A percentile compares a stretch with the other conserved stretches of the same genome.
Evolutionary conservation across 768 basidiomycete genomes (phyloP).

Genomic region (Pleurotus pulmonarius): DNA sequence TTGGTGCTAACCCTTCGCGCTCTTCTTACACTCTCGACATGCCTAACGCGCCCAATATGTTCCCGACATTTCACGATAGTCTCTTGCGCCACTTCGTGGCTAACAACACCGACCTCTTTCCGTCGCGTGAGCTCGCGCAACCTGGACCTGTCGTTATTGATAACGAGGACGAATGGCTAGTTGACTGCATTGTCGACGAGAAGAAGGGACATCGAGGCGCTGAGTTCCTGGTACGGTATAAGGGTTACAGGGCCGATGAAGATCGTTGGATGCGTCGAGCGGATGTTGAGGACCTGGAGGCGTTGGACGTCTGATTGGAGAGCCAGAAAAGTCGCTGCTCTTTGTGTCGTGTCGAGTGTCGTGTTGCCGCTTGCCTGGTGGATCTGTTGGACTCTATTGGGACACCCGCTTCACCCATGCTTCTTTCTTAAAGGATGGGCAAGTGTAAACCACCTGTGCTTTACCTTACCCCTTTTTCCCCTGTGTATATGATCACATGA

Average conservation of each 20-base stretch:
- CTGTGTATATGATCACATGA: no score
- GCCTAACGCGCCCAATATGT: slow-evolving; percentile 13
- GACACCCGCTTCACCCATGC: no score
- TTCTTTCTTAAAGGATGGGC: background rate
- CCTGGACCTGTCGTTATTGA: slow-evolving; percentile 20
- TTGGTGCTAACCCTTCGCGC: slow-evolving; percentile 10
- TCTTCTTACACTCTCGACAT: slow-evolving; percentile 21
- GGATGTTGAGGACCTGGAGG: slow-evolving; percentile 17
- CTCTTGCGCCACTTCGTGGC: slow-evolving; percentile 17
- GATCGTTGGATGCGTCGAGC: slow-evolving; percentile 22
- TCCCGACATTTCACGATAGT: slow-evolving; percentile 29
- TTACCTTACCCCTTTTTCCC: no score
- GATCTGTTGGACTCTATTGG: background rate
- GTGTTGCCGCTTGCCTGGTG: background rate
- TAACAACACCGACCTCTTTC: slow-evolving; percentile 29
- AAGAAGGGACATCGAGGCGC: slow-evolving; percentile 15
- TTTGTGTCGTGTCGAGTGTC: background rate
- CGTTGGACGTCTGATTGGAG: slow-evolving; percentile 14
- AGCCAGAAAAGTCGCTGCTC: no score
- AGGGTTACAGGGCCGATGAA: slow-evolving; percentile 19
- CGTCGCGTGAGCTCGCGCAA: slow-evolving; percentile 13
- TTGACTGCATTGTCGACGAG: slow-evolving; percentile 24
- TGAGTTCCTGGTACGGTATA: slow-evolving; percentile 27
- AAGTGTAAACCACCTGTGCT: background rate
- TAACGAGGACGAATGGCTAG: background rate